A percentile compares a stretch with the other conserved stretches of the same genome.
phyloP scores from a whole-genome alignment of 257 asterid genomes.

The Agastache rugosa region DNA sequence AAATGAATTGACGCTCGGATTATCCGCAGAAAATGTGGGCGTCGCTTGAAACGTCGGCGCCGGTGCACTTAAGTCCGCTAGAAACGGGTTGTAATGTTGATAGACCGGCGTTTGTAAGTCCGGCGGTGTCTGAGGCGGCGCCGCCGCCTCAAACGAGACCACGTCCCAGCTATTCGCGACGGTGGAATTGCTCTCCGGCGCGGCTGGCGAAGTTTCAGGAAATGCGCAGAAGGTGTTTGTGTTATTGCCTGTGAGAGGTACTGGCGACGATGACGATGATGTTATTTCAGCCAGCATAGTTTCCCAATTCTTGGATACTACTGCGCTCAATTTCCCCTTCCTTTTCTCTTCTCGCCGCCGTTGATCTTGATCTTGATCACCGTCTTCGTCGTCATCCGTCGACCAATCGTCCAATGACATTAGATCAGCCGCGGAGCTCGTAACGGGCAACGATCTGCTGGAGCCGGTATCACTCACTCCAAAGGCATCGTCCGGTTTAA shows the following conservation, averaged over 20 bases:
- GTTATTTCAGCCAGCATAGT: constrained; percentile 49
- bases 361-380: background rate
- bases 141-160: constrained; percentile 42
- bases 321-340: constrained; percentile 11
- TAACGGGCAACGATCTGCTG: constrained; percentile 61
- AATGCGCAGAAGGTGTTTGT: constrained; percentile 46
- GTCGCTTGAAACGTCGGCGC: constrained; percentile 49
- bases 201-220: constrained; percentile 10
- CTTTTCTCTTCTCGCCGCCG: constrained; percentile 12
- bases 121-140: constrained; percentile 31
- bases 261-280: background rate
- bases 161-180: constrained; percentile 46
- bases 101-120: constrained; percentile 20
- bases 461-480: constrained; percentile 59
- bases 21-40: constrained; percentile 60
- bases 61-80: constrained; percentile 42
- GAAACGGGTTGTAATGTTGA: constrained; percentile 67
- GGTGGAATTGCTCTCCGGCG: constrained; percentile 2
- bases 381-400: constrained; percentile 32
- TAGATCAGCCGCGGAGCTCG: constrained; percentile 61
- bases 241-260: constrained; percentile 28
- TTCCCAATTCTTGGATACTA: constrained; percentile 55
- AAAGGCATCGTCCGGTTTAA: constrained; percentile 41
- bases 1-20: constrained; percentile 22
- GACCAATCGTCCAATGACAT: constrained; percentile 62